These are phyloP conservation scores for Arabidopsis suecica DNA, from an alignment of 345 rosid genomes.

Conservation along the genomic window DNA sequence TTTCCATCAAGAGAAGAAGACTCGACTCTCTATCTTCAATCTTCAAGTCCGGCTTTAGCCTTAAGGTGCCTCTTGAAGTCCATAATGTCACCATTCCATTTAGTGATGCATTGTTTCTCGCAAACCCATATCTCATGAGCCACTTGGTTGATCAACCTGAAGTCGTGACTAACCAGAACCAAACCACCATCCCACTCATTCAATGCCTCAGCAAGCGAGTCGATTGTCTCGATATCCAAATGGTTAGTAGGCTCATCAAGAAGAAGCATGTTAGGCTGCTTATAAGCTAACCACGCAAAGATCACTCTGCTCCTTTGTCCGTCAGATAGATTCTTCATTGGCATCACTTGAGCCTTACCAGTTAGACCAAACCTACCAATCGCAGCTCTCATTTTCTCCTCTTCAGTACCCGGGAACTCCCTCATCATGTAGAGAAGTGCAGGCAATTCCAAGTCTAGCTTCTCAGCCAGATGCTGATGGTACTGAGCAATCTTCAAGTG, in stretches of 20 bases:
- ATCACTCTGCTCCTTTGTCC: slow-evolving; percentile 97
- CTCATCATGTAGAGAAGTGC: slow-evolving; percentile 86
- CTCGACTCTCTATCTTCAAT: slow-evolving; percentile 12
- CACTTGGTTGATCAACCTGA: slow-evolving; percentile 90
- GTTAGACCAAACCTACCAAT: slow-evolving; percentile 89
- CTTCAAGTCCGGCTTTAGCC: slow-evolving; percentile 70
- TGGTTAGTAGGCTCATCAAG: slow-evolving; percentile 98
- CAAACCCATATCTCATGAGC: slow-evolving; percentile 92
- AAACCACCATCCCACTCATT: slow-evolving; percentile 90
- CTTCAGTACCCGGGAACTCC: slow-evolving; percentile 94
- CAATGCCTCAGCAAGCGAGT: slow-evolving; percentile 86
- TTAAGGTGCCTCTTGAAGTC: slow-evolving; percentile 78
- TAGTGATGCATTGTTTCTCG: slow-evolving; percentile 68
- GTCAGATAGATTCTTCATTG: slow-evolving; percentile 95
- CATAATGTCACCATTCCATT: slow-evolving; percentile 89
- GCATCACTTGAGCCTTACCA: slow-evolving; percentile 98
- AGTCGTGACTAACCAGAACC: slow-evolving; percentile 90
- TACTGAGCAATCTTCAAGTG: slow-evolving; percentile 93
- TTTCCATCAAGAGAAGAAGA: slow-evolving; percentile 25
- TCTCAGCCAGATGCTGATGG: slow-evolving; percentile 96
- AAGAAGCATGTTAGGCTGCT: slow-evolving; percentile 93
- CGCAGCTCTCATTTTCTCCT: slow-evolving; percentile 95
- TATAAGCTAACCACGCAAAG: slow-evolving; percentile 92
- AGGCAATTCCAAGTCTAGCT: slow-evolving; percentile 81
- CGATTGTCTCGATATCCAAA: slow-evolving; percentile 96